These are phyloP conservation scores for Russula earlei DNA, from an alignment of 768 basidiomycete genomes.

Conservation along the genomic window DNA sequence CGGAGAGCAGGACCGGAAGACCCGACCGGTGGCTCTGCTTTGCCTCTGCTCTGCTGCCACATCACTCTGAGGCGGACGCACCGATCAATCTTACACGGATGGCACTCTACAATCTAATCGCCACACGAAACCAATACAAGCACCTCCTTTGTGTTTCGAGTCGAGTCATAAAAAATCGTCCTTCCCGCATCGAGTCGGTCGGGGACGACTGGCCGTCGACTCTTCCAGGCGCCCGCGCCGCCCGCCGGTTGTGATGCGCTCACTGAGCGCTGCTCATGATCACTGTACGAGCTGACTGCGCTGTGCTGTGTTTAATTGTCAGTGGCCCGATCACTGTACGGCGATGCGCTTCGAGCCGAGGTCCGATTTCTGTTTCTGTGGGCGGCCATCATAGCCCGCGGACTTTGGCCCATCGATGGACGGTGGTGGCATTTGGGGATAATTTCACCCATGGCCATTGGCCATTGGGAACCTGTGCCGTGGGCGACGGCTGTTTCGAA, in stretches of 20 bases:
- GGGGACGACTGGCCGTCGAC: no score
- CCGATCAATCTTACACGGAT: not conserved
- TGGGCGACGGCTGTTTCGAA: not conserved
- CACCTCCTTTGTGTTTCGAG: no score
- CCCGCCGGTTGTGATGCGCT: no score
- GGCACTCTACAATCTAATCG: no score
- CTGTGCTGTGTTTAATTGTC: not conserved
- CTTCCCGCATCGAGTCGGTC: no score
- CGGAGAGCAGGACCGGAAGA: not conserved
- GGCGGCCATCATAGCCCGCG: constrained; percentile 3
- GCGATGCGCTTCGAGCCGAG: not conserved
- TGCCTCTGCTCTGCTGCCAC: not conserved
- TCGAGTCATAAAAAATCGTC: no score
- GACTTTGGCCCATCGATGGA: no score
- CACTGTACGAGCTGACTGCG: not conserved
- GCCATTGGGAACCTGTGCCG: not conserved
- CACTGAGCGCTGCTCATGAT: no score
- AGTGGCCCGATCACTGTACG: not conserved
- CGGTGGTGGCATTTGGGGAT: not conserved
- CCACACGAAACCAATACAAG: no score
- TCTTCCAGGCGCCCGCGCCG: no score
- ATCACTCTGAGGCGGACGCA: not conserved
- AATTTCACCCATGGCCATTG: not conserved
- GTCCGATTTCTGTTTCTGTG: not conserved
- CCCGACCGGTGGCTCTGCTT: not conserved